Evolutionary conservation across 1,284 basidiomycete genomes (phyloP).

Genomic region (Ganoderma resinaceum): DNA sequence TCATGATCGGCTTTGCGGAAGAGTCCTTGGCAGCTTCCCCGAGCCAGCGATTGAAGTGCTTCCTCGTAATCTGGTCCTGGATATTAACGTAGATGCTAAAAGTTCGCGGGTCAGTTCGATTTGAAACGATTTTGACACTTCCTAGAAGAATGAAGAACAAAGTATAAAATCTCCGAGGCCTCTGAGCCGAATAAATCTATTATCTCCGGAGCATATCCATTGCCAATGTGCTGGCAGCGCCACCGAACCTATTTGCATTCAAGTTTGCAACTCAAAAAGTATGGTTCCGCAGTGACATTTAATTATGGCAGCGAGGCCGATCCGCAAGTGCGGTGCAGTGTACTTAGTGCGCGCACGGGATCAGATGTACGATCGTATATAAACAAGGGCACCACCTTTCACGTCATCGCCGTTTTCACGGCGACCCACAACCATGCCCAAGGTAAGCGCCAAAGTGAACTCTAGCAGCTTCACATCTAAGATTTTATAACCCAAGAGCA

Average conservation of each 20-base stretch:
- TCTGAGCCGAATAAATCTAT: not conserved
- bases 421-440: not conserved
- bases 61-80: conserved; percentile 87
- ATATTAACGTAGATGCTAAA: conserved; percentile 85
- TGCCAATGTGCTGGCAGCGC: not conserved
- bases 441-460: not conserved
- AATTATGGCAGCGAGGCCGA: not conserved
- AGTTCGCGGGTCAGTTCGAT: not conserved
- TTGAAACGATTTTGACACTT: not conserved
- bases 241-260: not conserved
- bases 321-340: not conserved
- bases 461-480: not conserved
- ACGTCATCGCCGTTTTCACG: not conserved
- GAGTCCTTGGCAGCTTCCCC: conserved; percentile 55
- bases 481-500: no score
- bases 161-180: not conserved
- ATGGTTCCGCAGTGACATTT: not conserved
- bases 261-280: not conserved
- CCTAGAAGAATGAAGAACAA: not conserved
- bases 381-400: not conserved
- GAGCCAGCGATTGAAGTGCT: conserved; percentile 81
- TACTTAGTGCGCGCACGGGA: not conserved
- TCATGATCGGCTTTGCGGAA: conserved; percentile 81
- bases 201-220: not conserved
- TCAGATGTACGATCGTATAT: not conserved